Evolutionary conservation across 208 protist species (phyloP).

Genomic region (Trypanosomatidae sp.): DNA sequence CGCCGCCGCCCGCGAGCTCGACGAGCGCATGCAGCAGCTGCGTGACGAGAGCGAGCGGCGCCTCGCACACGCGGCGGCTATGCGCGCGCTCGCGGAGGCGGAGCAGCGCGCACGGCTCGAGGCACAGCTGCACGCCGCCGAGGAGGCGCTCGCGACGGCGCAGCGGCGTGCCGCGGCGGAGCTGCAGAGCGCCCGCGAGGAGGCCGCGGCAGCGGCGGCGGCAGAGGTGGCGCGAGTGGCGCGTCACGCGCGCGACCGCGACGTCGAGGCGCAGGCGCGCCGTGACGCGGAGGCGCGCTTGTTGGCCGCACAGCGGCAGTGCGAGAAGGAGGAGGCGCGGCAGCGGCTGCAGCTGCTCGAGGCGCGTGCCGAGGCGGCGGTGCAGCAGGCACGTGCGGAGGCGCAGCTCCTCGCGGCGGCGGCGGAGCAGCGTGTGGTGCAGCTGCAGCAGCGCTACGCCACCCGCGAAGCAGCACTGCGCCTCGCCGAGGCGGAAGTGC

Average conservation of each 20-base stretch:
- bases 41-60: constrained; percentile 17
- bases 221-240: constrained; percentile 20
- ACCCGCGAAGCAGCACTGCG: constrained; percentile 16
- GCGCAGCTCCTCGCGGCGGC: constrained; percentile 15
- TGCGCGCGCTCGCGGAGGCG: constrained; percentile 30
- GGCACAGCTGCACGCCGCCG: constrained; percentile 33
- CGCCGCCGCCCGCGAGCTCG: constrained; percentile 16
- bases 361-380: constrained; percentile 16
- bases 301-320: constrained; percentile 16
- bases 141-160: constrained; percentile 30
- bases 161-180: constrained; percentile 22
- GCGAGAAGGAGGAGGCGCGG: constrained; percentile 13
- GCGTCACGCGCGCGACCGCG: constrained; percentile 14
- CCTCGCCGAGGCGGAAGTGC: constrained; percentile 13
- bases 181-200: constrained; percentile 18
- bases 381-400: constrained; percentile 18
- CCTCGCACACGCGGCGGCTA: constrained; percentile 19
- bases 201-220: constrained; percentile 20
- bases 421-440: constrained; percentile 21
- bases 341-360: constrained; percentile 24
- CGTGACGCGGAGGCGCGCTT: too few relatives aligned
- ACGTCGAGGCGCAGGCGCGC: constrained; percentile 16
- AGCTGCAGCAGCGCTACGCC: constrained; percentile 22
- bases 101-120: constrained; percentile 28
- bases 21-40: constrained; percentile 15